These are phyloP conservation scores for Sphagnum tenellum DNA, from an alignment of 225 moss, liverwort and hornwort genomes.

Conservation along the genomic window DNA sequence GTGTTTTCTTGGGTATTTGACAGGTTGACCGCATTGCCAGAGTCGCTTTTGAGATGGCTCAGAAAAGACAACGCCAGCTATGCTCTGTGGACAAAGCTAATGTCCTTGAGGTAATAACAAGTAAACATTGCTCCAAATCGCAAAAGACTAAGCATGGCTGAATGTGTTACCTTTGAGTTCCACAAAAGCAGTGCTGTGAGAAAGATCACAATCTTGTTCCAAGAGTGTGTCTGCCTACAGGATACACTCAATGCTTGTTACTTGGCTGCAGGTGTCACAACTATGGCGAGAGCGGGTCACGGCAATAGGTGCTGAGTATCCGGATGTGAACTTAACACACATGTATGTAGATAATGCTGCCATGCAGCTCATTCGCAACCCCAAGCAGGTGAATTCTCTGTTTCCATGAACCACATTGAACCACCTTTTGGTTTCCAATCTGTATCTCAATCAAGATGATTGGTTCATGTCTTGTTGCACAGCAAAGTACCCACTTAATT, in stretches of 20 bases:
- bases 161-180: no score
- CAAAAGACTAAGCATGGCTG: no score
- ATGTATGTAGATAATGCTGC: slow-evolving; percentile 99
- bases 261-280: slow-evolving; percentile 67
- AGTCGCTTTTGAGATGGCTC: slow-evolving; percentile 89
- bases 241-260: neutral
- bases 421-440: neutral
- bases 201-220: neutral
- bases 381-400: slow-evolving; percentile 60
- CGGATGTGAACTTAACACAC: slow-evolving; percentile 88
- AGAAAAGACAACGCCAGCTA: slow-evolving; percentile 68
- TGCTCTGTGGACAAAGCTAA: slow-evolving; percentile 99
- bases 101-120: slow-evolving; percentile 65
- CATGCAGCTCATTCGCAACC: slow-evolving; percentile 95
- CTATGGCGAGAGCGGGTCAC: slow-evolving; percentile 91
- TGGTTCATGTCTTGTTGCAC: neutral
- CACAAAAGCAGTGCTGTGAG: no score
- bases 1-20: slow-evolving; percentile 2
- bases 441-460: neutral
- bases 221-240: neutral
- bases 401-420: neutral
- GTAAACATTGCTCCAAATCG: no score
- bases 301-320: slow-evolving; percentile 58
- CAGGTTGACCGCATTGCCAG: slow-evolving; percentile 94
- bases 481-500: no score